These are phyloP conservation scores for Colletotrichum spaethianum DNA, from an alignment of 2,329 filamentous ascomycete genomes.

Conservation along the genomic window DNA sequence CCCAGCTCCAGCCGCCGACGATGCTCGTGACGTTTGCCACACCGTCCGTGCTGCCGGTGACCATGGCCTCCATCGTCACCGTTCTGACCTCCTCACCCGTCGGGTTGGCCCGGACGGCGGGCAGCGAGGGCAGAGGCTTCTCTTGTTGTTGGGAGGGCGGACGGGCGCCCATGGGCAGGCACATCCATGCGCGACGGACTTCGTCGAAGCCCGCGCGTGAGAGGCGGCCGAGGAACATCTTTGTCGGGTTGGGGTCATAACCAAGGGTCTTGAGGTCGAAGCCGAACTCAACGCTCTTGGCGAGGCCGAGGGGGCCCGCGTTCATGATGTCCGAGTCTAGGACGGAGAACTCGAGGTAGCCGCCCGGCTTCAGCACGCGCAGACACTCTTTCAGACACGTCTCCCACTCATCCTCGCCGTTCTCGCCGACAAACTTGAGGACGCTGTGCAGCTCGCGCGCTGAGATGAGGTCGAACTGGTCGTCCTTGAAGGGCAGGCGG, in stretches of 20 bases:
- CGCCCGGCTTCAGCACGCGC: conserved; percentile 92
- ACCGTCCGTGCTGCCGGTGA: conserved; percentile 75
- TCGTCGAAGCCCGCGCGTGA: conserved; percentile 82
- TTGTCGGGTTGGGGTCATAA: conserved; percentile 89
- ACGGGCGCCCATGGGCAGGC: conserved; percentile 83
- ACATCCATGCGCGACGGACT: conserved; percentile 89
- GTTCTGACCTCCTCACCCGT: conserved; percentile 59
- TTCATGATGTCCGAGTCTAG: conserved; percentile 93
- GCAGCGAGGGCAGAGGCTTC: conserved; percentile 43
- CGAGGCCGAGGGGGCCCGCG: conserved; percentile 82
- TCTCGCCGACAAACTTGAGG: conserved; percentile 79
- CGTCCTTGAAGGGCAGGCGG: conserved; percentile 86
- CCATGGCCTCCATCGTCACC: conserved; percentile 73
- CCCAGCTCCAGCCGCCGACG: conserved; percentile 92
- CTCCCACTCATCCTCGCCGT: conserved; percentile 88
- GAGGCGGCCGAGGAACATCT: conserved; percentile 83
- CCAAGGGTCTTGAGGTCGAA: conserved; percentile 91
- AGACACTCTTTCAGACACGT: conserved; percentile 87
- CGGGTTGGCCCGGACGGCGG: conserved; percentile 50
- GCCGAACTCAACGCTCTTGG: conserved; percentile 91
- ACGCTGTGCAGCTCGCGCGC: conserved; percentile 89
- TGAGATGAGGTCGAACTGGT: conserved; percentile 92
- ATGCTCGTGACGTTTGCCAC: conserved; percentile 84
- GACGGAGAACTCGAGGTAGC: conserved; percentile 91
- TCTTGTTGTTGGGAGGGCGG: conserved; percentile 51